These are phyloP conservation scores for Cadophora gregata DNA, from an alignment of 2,329 filamentous ascomycete species.

Conservation along the genomic window DNA sequence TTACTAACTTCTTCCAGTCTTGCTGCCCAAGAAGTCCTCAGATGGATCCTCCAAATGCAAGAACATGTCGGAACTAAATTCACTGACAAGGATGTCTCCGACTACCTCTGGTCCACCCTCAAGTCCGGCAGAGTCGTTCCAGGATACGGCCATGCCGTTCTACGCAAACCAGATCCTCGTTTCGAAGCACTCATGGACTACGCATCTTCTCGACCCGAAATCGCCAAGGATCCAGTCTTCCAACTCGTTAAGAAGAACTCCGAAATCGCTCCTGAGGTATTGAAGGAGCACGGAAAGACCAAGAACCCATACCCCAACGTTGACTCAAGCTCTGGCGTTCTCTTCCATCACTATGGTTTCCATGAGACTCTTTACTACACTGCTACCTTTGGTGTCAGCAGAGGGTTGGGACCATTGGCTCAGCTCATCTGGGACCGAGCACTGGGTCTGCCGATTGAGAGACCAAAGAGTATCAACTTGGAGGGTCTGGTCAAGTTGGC, in stretches of 20 bases:
- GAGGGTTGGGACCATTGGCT: constrained; percentile 83
- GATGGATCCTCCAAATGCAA: constrained; percentile 98
- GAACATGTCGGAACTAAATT: constrained; percentile 80
- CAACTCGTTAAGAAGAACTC: constrained; percentile 93
- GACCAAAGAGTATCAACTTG: constrained; percentile 96
- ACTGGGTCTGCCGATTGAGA: constrained; percentile 92
- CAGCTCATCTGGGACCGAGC: constrained; percentile 97
- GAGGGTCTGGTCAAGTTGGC: constrained; percentile 78
- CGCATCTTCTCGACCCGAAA: constrained; percentile 82
- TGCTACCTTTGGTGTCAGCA: constrained; percentile 71
- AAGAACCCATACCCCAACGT: constrained; percentile 99
- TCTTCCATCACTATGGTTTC: constrained; percentile 99
- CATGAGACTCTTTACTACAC: constrained; percentile 96
- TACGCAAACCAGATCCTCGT: constrained; percentile 94
- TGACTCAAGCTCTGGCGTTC: constrained; percentile 87
- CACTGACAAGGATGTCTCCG: constrained; percentile 79
- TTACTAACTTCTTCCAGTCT: constrained; percentile 57
- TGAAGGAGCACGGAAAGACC: constrained; percentile 96
- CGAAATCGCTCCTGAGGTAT: constrained; percentile 85
- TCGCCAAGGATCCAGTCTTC: constrained; percentile 88
- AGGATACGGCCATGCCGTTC: constrained; percentile 93
- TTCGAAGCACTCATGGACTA: constrained; percentile 98
- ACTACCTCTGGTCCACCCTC: constrained; percentile 91
- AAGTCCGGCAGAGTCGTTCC: constrained; percentile 92
- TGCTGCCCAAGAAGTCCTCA: constrained; percentile 94